A percentile compares a stretch with the other conserved stretches of the same genome.
phyloP scores from a whole-genome alignment of 2,329 filamentous ascomycete genomes.

The Cucurbitaria berberidis region DNA sequence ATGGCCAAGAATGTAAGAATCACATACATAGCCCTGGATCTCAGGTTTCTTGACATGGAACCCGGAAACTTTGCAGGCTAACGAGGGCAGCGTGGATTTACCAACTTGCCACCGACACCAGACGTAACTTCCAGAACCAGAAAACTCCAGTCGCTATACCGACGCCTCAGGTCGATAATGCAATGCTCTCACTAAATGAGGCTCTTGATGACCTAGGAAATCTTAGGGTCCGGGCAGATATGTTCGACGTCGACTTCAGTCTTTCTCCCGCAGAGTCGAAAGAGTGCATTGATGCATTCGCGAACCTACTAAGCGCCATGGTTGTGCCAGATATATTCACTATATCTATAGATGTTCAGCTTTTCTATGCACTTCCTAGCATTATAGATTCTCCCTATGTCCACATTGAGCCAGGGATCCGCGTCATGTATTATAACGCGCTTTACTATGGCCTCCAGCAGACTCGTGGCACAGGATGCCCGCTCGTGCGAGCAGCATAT shows the following conservation, averaged over 20 bases:
- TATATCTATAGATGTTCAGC: slow-evolving; percentile 16
- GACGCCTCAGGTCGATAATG: slow-evolving; percentile 28
- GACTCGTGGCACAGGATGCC: slow-evolving; percentile 19
- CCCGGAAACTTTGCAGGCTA: not conserved
- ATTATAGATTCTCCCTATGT: slow-evolving; percentile 36
- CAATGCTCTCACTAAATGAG: slow-evolving; percentile 35
- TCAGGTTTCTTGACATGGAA: too few relatives aligned
- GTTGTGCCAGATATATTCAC: slow-evolving; percentile 28
- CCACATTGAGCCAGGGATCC: slow-evolving; percentile 29
- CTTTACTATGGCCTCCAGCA: slow-evolving; percentile 32
- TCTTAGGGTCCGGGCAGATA: slow-evolving; percentile 27
- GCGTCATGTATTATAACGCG: slow-evolving; percentile 37
- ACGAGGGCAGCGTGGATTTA: slow-evolving; percentile 34
- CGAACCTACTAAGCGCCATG: slow-evolving; percentile 18
- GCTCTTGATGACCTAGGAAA: slow-evolving; percentile 36
- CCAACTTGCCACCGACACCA: slow-evolving; percentile 33
- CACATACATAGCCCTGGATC: not conserved
- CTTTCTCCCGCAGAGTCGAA: slow-evolving; percentile 24
- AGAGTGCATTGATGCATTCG: slow-evolving; percentile 31
- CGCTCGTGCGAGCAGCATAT: slow-evolving; percentile 28
- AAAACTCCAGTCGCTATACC: slow-evolving; percentile 28
- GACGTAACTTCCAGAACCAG: slow-evolving; percentile 30
- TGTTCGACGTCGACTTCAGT: slow-evolving; percentile 13
- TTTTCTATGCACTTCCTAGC: slow-evolving; percentile 30
- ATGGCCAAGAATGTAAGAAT: slow-evolving; percentile 31